Conservation (phyloP, 2,329 filamentous ascomycete genomes). For the Colletotrichum kahawae region DNA sequence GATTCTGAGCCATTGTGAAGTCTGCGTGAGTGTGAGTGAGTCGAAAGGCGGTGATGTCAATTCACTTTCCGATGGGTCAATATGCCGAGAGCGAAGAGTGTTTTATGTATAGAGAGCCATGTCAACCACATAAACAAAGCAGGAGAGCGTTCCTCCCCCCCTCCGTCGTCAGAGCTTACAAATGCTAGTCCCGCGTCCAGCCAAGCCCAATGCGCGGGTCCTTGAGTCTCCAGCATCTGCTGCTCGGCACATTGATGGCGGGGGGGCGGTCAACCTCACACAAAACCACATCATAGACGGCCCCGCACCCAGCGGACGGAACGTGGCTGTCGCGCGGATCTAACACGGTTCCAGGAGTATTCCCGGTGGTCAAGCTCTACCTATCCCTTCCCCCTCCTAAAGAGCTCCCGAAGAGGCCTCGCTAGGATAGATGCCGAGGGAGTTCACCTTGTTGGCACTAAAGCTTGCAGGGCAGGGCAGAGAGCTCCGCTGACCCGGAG, state of each 20-base stretch:
- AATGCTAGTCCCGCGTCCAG: neutral
- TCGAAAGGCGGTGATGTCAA: neutral
- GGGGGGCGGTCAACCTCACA: neutral
- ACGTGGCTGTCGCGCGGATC: neutral
- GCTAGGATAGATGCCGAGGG: neutral
- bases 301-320: neutral
- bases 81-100: neutral
- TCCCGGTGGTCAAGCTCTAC: too few species aligned
- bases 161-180: slow-evolving; percentile 16
- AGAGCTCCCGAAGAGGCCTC: neutral
- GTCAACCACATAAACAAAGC: neutral
- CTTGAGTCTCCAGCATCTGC: neutral
- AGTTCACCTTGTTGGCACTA: neutral
- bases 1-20: slow-evolving; percentile 18
- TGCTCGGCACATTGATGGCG: neutral
- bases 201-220: neutral
- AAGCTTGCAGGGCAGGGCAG: neutral
- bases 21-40: neutral
- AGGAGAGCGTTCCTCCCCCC: neutral
- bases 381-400: neutral
- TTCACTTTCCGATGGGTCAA: neutral
- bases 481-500: neutral
- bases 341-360: neutral
- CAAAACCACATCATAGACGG: neutral
- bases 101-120: neutral